These are phyloP conservation scores for Kwoniella pini DNA, from an alignment of 768 basidiomycete genomes.

Conservation along the genomic window DNA sequence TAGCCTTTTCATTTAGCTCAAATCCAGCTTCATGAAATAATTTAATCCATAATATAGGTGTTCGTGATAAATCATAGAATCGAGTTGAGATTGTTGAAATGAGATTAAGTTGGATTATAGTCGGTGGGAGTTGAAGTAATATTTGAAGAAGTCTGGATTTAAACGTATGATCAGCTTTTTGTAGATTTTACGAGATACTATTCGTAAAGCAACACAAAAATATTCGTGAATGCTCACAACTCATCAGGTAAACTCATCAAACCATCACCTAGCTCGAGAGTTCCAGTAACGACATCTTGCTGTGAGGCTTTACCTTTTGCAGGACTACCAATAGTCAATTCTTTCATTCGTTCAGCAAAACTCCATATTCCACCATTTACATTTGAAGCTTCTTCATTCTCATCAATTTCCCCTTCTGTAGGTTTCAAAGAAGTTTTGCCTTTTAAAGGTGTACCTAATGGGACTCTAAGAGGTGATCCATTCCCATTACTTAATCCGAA, in stretches of 20 bases:
- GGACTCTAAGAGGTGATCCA: constrained; percentile 4
- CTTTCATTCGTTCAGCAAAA: constrained; percentile 18
- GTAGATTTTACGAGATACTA: neutral
- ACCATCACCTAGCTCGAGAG: neutral
- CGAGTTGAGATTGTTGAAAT: constrained; percentile 25
- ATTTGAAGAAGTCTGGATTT: constrained; percentile 29
- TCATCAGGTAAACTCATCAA: constrained; percentile 40
- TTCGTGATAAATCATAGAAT: constrained; percentile 27
- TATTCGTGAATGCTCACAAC: constrained; percentile 26
- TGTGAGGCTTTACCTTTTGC: neutral
- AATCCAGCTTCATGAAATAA: constrained; percentile 21
- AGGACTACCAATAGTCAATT: constrained; percentile 11
- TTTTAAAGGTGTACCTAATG: neutral
- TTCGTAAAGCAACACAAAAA: neutral
- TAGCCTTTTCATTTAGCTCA: neutral
- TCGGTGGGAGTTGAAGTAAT: constrained; percentile 30
- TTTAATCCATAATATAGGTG: constrained; percentile 30
- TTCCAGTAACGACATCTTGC: neutral
- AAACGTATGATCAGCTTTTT: neutral
- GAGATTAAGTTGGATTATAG: constrained; percentile 13
- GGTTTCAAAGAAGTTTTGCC: neutral
- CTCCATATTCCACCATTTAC: constrained; percentile 13
- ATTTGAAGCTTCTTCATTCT: neutral
- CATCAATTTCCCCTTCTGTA: neutral
- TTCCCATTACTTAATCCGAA: neutral